Evolutionary conservation across 768 basidiomycete genomes (phyloP).

Genomic region (Tricholoma sp.): DNA sequence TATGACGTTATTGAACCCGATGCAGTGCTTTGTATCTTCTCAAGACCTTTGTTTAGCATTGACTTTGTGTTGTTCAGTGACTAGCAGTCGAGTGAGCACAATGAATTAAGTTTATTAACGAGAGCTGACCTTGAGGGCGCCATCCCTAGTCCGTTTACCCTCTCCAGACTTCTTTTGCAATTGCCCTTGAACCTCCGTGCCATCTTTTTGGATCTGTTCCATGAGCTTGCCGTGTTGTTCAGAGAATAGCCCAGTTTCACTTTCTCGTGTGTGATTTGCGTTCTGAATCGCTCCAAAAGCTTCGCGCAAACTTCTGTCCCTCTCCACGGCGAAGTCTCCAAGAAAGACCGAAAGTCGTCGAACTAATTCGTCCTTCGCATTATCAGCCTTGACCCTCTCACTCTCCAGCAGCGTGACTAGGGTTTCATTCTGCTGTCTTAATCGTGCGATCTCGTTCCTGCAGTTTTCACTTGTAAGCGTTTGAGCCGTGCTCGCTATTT

Average conservation of each 20-base stretch:
- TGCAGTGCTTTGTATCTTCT: slow-evolving; percentile 39
- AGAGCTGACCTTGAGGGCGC: slow-evolving; percentile 49
- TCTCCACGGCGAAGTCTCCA: slow-evolving; percentile 60
- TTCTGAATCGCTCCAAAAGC: slow-evolving; percentile 48
- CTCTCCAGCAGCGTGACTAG: slow-evolving; percentile 56
- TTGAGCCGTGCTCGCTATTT: slow-evolving; percentile 45
- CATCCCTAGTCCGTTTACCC: slow-evolving; percentile 51
- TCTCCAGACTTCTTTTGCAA: slow-evolving; percentile 46
- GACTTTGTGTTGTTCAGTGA: slow-evolving; percentile 32
- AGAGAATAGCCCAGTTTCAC: slow-evolving; percentile 41
- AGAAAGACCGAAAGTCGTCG: slow-evolving; percentile 69
- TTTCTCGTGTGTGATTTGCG: slow-evolving; percentile 53
- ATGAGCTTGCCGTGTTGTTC: slow-evolving; percentile 45
- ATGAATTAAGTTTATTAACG: neutral
- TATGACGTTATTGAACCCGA: slow-evolving; percentile 45
- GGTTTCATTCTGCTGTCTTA: slow-evolving; percentile 66
- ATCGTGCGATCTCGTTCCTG: slow-evolving; percentile 49
- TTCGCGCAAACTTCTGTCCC: slow-evolving; percentile 60
- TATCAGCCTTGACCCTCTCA: slow-evolving; percentile 63
- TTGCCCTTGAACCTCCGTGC: slow-evolving; percentile 32
- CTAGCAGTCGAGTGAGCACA: slow-evolving; percentile 27
- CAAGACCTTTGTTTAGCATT: slow-evolving; percentile 37
- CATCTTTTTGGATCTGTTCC: slow-evolving; percentile 35
- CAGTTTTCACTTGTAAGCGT: slow-evolving; percentile 40
- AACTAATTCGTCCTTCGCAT: slow-evolving; percentile 69